A percentile compares a stretch with the other conserved stretches of the same genome.
Conservation (phyloP, 2,329 filamentous ascomycete species). For the Phialocephala sp. region DNA sequence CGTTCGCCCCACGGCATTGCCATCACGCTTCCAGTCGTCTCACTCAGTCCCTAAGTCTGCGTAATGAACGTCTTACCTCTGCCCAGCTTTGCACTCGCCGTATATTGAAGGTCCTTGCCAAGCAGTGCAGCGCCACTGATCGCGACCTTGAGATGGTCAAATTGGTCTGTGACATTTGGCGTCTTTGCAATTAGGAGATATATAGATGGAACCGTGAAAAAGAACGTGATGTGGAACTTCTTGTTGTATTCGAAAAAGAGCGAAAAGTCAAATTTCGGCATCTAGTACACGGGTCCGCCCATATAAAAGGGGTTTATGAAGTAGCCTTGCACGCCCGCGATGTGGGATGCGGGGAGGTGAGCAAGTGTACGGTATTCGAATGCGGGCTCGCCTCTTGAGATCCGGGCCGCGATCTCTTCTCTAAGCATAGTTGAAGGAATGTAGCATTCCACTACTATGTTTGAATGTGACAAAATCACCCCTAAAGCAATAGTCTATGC, state of each 20-base stretch:
- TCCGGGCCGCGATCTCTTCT: slow-evolving; percentile 17
- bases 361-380: slow-evolving; percentile 50
- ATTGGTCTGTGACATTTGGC: slow-evolving; percentile 60
- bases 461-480: slow-evolving; percentile 51
- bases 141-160: slow-evolving; percentile 54
- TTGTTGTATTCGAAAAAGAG: slow-evolving; percentile 59
- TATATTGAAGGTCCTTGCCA: slow-evolving; percentile 57
- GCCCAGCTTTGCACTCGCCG: slow-evolving; percentile 58
- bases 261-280: slow-evolving; percentile 62
- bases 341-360: slow-evolving; percentile 53
- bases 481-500: slow-evolving; percentile 13
- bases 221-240: slow-evolving; percentile 55
- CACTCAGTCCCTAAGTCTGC: slow-evolving; percentile 45
- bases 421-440: slow-evolving; percentile 36
- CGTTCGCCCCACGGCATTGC: slow-evolving; percentile 25
- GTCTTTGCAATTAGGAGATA: slow-evolving; percentile 64
- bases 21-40: slow-evolving; percentile 46
- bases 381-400: slow-evolving; percentile 37
- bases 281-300: slow-evolving; percentile 63
- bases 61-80: slow-evolving; percentile 56
- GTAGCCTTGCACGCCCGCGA: slow-evolving; percentile 54
- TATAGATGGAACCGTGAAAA: slow-evolving; percentile 67
- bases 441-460: slow-evolving; percentile 48
- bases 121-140: slow-evolving; percentile 62
- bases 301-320: slow-evolving; percentile 52